Base-by-base conservation (phyloP, 2,329 filamentous ascomycete genomes). In the Aspergillus sp. region DNA sequence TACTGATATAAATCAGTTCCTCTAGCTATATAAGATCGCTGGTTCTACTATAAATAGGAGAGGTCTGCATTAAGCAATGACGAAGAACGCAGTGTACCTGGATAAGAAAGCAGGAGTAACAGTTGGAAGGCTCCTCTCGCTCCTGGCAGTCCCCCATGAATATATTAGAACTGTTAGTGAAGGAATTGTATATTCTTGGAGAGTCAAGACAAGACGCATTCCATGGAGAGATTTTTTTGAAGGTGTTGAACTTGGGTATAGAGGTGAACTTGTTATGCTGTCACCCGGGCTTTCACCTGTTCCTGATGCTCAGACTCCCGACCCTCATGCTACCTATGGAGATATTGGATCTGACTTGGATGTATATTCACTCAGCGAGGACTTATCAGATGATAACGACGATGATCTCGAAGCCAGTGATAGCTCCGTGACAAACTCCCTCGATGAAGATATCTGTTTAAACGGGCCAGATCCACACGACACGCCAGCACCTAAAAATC, bases 11-110 rank as follows among this genome's bases (percentile, higher is more conserved):
- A 38, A 44, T 5, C 43, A 57, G 0, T 53, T 74, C 0, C 41
- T 77, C 0, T 72, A 73, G 3, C 48, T 75, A 0, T 26, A 58
- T 0, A 43, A 43, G 0, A 67, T 75, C 6, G 39, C 48, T 0
- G 34, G 36, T 0, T 45, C 36, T 1, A 20, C 30, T 12, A 32
- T n/a, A 0, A 66, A 62, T 30, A 41, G 59, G 4, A 17, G 5
- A 1, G 1, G 18, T 0, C 34, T 75, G 9, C 63, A 66, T 8
- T 11, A 12, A 1, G 57, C 41, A 0, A 50, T 74, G 7, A 43
- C 24, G 22, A 52, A 51, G 11, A 52, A 51, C 1, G 49, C 50
- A 1, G 57, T 57, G 2, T 38, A 52, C 13, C n/a, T 66, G 4
- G 60, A 68, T 43, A 53, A 20, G 3, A 17, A 41, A 4, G 61